Percentiles rank a stretch among this genome's conserved stretches.
Conservation (phyloP, 768 basidiomycete species). For the Dioszegia aurantiaca region DNA sequence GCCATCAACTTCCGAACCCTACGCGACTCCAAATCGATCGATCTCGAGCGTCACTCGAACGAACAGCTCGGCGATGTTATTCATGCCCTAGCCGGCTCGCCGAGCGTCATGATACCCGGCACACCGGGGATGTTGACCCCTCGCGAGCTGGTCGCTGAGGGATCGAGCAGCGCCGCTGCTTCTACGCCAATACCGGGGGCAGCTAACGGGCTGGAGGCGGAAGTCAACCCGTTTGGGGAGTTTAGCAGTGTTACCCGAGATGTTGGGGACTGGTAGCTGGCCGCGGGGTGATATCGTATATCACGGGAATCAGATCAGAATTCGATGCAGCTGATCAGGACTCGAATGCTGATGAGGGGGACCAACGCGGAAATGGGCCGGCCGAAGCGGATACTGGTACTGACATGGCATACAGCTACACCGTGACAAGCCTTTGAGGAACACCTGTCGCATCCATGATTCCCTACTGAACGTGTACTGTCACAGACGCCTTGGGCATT, state of each 20-base stretch:
- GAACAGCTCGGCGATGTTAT: slow-evolving; percentile 53
- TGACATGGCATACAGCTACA: too few species aligned
- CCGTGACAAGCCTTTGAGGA: too few species aligned
- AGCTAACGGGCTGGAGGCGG: slow-evolving; percentile 38
- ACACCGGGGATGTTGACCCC: slow-evolving; percentile 52
- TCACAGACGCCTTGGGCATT: too few species aligned
- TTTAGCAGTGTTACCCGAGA: slow-evolving; percentile 79
- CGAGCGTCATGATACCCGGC: slow-evolving; percentile 34
- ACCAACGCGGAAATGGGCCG: too few species aligned
- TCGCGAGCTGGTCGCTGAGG: slow-evolving; percentile 35
- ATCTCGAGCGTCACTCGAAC: slow-evolving; percentile 58
- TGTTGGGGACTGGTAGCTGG: slow-evolving; percentile 41
- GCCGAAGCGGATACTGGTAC: too few species aligned
- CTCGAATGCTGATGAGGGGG: not conserved
- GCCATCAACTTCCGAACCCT: slow-evolving; percentile 85
- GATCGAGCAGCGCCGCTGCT: not conserved
- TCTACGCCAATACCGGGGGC: slow-evolving; percentile 5
- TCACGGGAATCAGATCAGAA: too few species aligned
- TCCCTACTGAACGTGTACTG: too few species aligned
- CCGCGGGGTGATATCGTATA: too few species aligned
- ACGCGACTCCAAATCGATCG: slow-evolving; percentile 85
- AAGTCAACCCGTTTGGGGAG: slow-evolving; percentile 73
- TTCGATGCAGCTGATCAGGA: not conserved
- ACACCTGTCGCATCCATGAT: too few species aligned
- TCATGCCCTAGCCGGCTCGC: slow-evolving; percentile 50